These are phyloP conservation scores for Penicillium soppii DNA, from an alignment of 495 filamentous ascomycete species.

Conservation along the genomic window DNA sequence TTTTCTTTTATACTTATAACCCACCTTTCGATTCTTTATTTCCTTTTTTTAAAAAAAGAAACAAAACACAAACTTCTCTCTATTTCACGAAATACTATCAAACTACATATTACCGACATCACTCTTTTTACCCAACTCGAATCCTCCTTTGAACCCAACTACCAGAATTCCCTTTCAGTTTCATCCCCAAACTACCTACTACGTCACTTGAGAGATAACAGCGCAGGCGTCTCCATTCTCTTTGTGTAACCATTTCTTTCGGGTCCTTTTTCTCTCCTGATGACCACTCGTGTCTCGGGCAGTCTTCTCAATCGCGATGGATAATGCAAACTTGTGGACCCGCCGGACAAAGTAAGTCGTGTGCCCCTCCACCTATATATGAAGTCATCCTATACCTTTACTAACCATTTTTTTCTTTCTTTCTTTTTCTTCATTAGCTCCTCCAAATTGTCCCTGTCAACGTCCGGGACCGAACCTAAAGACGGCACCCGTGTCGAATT, in stretches of 20 bases:
- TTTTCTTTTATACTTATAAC: slow-evolving; percentile 10
- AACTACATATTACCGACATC: too few relatives aligned
- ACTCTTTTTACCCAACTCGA: too few relatives aligned
- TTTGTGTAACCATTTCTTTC: slow-evolving; percentile 23
- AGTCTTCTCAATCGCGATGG: slow-evolving; percentile 51
- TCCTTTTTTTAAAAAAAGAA: slow-evolving; percentile 9
- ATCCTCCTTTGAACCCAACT: too few relatives aligned
- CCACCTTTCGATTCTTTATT: too few relatives aligned
- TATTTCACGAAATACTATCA: too few relatives aligned
- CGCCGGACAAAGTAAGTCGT: slow-evolving; percentile 80
- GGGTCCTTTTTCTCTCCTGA: slow-evolving; percentile 29
- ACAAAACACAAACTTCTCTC: too few relatives aligned
- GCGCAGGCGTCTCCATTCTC: slow-evolving; percentile 11
- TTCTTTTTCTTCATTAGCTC: slow-evolving; percentile 47
- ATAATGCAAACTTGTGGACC: slow-evolving; percentile 80
- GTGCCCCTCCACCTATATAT: slow-evolving; percentile 8
- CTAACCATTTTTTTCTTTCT: not conserved
- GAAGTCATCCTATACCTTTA: not conserved
- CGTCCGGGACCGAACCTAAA: slow-evolving; percentile 60
- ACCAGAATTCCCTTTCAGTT: not conserved
- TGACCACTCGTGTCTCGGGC: slow-evolving; percentile 45
- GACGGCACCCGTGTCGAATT: slow-evolving; percentile 60
- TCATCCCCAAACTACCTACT: too few relatives aligned
- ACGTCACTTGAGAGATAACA: slow-evolving; percentile 9
- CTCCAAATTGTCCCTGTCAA: slow-evolving; percentile 88